These are phyloP conservation scores for Cutaneotrichosporon sp. DNA, from an alignment of 1,284 basidiomycete species.

Conservation along the genomic window DNA sequence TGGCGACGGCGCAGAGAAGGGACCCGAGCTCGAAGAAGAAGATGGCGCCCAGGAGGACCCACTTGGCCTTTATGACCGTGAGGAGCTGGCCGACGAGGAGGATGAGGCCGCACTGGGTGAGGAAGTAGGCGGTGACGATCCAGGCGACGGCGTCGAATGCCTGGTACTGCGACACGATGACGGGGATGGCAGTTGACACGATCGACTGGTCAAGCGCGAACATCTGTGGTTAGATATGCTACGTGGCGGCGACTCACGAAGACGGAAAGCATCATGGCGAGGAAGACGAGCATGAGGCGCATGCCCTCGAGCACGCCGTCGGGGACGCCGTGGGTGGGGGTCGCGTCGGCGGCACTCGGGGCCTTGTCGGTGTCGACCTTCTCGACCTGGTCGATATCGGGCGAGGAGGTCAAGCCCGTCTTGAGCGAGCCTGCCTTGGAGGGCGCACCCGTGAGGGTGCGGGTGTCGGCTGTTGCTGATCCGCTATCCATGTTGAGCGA, in stretches of 20 bases:
- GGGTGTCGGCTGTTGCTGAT: constrained; percentile 2
- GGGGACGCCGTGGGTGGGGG: neutral
- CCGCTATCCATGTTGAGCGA: constrained; percentile 2
- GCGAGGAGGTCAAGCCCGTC: neutral
- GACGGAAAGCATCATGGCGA: constrained; percentile 43
- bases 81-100: constrained; percentile 55
- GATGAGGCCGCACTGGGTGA: constrained; percentile 53
- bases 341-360: neutral
- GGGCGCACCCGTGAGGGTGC: neutral
- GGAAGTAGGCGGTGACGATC: constrained; percentile 57
- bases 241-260: constrained; percentile 39
- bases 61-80: constrained; percentile 55
- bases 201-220: constrained; percentile 45
- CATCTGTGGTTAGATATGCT: constrained; percentile 20
- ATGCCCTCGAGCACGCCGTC: constrained; percentile 33
- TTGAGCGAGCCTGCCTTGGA: constrained; percentile 3
- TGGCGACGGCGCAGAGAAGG: constrained; percentile 59
- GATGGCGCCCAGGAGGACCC: constrained; percentile 56
- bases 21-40: constrained; percentile 57
- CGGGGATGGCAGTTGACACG: constrained; percentile 55
- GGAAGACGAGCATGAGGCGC: constrained; percentile 41
- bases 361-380: constrained; percentile 1
- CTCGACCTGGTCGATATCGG: neutral
- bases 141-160: constrained; percentile 53
- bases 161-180: constrained; percentile 57